Base-by-base conservation (phyloP, 768 basidiomycete species). In the Leccinum obscurum region DNA sequence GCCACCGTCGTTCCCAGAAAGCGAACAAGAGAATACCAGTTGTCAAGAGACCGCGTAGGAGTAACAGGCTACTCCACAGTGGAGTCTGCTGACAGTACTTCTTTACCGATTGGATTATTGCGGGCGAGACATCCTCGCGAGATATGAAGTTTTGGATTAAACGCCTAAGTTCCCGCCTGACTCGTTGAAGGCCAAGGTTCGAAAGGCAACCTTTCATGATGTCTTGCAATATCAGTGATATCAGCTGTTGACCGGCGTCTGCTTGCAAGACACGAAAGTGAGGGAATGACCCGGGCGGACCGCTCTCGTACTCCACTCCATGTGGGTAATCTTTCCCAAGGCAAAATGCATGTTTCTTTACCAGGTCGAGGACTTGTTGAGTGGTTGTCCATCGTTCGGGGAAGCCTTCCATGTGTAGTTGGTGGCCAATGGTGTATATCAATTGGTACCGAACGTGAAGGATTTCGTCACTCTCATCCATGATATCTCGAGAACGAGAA, bases 371-470 rank as follows among this genome's bases (percentile, higher is more conserved):
- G 15, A 78, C 54, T 22, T 75, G 68, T 48, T 77, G 64, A 0
- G 66, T 68, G 8, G 66, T 77, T 0, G 62, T 64, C 78, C 78
- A 79, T 57, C 77, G 65, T 22, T 77, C 69, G 0, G 74, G 75
- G 34, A 63, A 65, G 15, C 70, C 73, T 49, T 77, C 63, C 9
- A 78, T 41, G 2, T 54, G 64, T 28, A 30, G 62, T 50, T 70
- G 72, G 2, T 49, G 20, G 9, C 78, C 78, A 4, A 72, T 61
- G 4, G 77, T 71, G n/a, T 78, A 79, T 1, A 76, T 64, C 17
- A 78, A 57, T 30, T 78, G 77, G 55, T 73, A 77, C 7, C 71
- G 73, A 46, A 76, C 70, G 17, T 77, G 70, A 13, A 77, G 68
- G 34, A 67, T 64, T 39, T 70, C 72, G 39, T 73, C 73, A 34